Percentiles rank a stretch among this genome's conserved stretches.
These are phyloP conservation scores for Linnemannia elongata DNA, from an alignment of 192 early-diverging fungal species.

Conservation along the genomic window DNA sequence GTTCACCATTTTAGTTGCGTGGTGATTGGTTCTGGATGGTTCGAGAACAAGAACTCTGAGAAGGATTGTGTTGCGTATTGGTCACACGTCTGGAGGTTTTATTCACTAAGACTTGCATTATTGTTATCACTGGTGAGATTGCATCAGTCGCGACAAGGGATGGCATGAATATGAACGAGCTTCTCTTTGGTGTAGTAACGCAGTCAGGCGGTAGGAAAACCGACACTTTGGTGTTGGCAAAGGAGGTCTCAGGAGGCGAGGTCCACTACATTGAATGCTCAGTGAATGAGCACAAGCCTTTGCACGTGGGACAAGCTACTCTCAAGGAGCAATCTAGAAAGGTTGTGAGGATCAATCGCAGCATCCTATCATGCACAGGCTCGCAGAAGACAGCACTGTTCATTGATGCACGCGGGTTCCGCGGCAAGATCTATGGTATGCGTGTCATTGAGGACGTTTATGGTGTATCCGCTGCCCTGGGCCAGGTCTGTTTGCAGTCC, in stretches of 20 bases:
- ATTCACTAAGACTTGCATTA: conserved; percentile 2
- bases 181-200: conserved; percentile 14
- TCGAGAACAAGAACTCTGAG: conserved; percentile 19
- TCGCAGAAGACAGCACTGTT: conserved; percentile 19
- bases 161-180: conserved; percentile 17
- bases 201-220: conserved; percentile 31
- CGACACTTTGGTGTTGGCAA: conserved; percentile 22
- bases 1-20: conserved; percentile 10
- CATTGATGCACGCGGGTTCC: conserved; percentile 29
- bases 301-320: conserved; percentile 1
- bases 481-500: conserved; percentile 24
- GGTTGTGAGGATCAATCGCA: conserved; percentile 31
- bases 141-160: conserved; percentile 23
- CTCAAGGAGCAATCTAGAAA: conserved; percentile 31
- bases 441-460: conserved; percentile 25
- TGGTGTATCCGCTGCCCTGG: conserved; percentile 11
- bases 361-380: conserved; percentile 20
- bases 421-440: conserved; percentile 29
- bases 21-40: conserved; percentile 7
- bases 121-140: conserved; percentile 17
- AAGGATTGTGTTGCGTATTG: conserved; percentile 8
- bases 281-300: conserved; percentile 31
- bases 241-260: conserved; percentile 3
- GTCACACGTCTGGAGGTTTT: conserved; percentile 17
- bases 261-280: conserved; percentile 11